Percentiles rank a stretch among this genome's conserved stretches.
phyloP scores from a whole-genome alignment of 495 filamentous ascomycete genomes.

The Penicillium mononematosum region DNA sequence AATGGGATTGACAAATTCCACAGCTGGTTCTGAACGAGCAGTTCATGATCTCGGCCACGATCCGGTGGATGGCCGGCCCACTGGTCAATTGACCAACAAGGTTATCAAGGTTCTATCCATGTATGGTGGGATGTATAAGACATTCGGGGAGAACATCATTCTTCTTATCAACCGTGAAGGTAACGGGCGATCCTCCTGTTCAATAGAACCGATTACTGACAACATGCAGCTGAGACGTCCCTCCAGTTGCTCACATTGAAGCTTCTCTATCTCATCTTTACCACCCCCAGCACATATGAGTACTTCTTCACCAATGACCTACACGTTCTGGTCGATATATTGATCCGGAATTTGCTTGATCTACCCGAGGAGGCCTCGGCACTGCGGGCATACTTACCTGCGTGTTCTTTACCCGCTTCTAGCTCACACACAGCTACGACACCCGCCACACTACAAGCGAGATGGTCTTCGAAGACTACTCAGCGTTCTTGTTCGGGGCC shows the following conservation, averaged over 20 bases:
- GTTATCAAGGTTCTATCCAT: conserved; percentile 85
- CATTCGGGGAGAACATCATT: conserved; percentile 97
- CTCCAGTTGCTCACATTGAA: conserved; percentile 94
- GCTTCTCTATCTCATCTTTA: conserved; percentile 91
- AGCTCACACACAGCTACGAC: conserved; percentile 82
- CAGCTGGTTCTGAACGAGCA: conserved; percentile 97
- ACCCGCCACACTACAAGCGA: conserved; percentile 85
- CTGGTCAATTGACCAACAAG: conserved; percentile 74
- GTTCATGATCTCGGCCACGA: conserved; percentile 80
- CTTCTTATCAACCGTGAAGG: conserved; percentile 93
- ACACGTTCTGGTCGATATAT: conserved; percentile 89
- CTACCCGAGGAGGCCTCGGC: conserved; percentile 77
- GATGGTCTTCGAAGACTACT: conserved; percentile 79
- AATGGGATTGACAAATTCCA: conserved; percentile 13
- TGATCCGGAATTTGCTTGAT: conserved; percentile 93
- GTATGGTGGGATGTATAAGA: conserved; percentile 78
- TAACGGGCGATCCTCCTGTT: conserved; percentile 23
- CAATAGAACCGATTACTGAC: conserved; percentile 22
- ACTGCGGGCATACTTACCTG: conserved; percentile 95
- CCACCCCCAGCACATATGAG: conserved; percentile 84
- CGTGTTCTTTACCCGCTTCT: conserved; percentile 89
- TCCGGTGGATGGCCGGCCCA: conserved; percentile 40
- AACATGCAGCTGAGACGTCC: conserved; percentile 65
- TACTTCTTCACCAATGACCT: conserved; percentile 99
- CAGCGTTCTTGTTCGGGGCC: conserved; percentile 56